Evolutionary conservation across 2,329 filamentous ascomycete genomes (phyloP).

Genomic region (Mycocentrospora acerina): DNA sequence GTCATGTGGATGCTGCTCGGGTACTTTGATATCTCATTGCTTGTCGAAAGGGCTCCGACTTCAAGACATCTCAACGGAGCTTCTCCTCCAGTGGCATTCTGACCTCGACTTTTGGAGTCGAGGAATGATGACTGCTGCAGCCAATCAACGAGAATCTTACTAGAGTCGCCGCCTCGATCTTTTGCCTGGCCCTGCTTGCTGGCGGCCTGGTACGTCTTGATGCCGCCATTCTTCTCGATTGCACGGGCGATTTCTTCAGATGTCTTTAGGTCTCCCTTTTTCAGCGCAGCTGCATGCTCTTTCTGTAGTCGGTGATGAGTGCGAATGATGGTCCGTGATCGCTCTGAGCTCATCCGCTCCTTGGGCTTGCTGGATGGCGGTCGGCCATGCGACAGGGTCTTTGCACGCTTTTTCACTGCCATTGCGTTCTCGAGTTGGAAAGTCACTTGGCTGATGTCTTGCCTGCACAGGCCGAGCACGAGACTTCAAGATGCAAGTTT

Average conservation of each 20-base stretch:
- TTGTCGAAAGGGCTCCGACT: conserved; percentile 80
- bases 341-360: conserved; percentile 55
- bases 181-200: conserved; percentile 63
- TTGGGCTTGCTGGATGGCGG: conserved; percentile 32
- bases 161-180: conserved; percentile 65
- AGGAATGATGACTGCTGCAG: conserved; percentile 42
- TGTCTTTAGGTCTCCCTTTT: conserved; percentile 43
- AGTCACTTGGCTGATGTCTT: conserved; percentile 4
- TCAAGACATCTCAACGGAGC: conserved; percentile 70
- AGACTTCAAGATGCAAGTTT: conserved; percentile 14
- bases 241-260: conserved; percentile 49
- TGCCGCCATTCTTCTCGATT: conserved; percentile 59
- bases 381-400: conserved; percentile 36
- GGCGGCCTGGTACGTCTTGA: conserved; percentile 62
- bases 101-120: conserved; percentile 7
- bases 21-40: conserved; percentile 77
- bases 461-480: conserved; percentile 16
- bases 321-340: conserved; percentile 60
- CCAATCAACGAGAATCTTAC: conserved; percentile 62
- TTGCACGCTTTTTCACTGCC: conserved; percentile 37
- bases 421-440: conserved; percentile 13
- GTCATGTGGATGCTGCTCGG: conserved; percentile 69
- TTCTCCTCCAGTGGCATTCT: conserved; percentile 1
- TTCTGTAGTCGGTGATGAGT: conserved; percentile 63
- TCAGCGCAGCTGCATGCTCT: conserved; percentile 53